These are phyloP conservation scores for Neoascochyta sp. DNA, from an alignment of 2,329 filamentous ascomycete genomes.

Conservation along the genomic window DNA sequence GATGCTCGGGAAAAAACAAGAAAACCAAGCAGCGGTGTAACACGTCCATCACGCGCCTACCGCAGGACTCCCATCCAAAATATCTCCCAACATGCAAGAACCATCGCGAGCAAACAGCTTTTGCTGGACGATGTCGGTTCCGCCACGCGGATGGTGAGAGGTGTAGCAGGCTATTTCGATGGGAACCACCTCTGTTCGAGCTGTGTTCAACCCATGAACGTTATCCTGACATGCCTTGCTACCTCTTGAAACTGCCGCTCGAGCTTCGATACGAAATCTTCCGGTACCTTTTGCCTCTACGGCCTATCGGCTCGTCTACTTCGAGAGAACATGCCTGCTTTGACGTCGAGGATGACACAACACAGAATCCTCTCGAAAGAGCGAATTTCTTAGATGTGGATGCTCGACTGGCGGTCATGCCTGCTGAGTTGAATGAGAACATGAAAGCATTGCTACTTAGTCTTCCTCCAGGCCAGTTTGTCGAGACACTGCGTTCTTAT, in stretches of 20 bases:
- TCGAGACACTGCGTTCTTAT: too few relatives aligned
- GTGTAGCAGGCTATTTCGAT: conserved; percentile 26
- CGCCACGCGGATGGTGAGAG: conserved; percentile 12
- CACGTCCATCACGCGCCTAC: conserved; percentile 19
- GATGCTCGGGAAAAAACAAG: conserved; percentile 29
- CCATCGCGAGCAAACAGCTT: conserved; percentile 27
- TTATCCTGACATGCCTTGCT: conserved; percentile 25
- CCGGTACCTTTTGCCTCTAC: conserved; percentile 27
- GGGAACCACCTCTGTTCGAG: conserved; percentile 29
- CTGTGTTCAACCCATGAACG: conserved; percentile 26
- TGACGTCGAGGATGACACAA: too few relatives aligned
- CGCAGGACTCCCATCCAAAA: conserved; percentile 21
- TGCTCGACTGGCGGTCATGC: too few relatives aligned
- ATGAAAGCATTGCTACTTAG: too few relatives aligned
- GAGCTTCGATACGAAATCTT: conserved; percentile 32
- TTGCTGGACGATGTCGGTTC: conserved; percentile 27
- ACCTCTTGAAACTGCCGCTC: conserved; percentile 30
- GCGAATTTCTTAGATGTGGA: too few relatives aligned
- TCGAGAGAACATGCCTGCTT: too few relatives aligned
- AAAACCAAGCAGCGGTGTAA: conserved; percentile 22
- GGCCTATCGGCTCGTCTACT: conserved; percentile 24
- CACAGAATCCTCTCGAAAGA: too few relatives aligned
- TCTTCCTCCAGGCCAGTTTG: too few relatives aligned
- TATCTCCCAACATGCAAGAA: conserved; percentile 28
- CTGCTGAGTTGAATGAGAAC: too few relatives aligned